Evolutionary conservation across 129 eudicot genomes (phyloP).

Genomic region (Daucus carota): DNA sequence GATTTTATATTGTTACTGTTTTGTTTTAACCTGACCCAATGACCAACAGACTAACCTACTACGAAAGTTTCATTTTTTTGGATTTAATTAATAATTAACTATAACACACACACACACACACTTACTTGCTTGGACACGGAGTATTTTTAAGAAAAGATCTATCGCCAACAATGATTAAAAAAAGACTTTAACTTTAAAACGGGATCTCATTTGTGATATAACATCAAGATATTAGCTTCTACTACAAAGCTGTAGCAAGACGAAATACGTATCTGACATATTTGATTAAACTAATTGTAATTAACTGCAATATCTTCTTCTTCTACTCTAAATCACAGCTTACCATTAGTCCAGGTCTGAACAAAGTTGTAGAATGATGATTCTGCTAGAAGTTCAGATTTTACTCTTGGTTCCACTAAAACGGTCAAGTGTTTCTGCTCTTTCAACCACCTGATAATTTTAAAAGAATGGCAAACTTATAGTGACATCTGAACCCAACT

Average conservation of each 20-base stretch:
- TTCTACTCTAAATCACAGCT: slow-evolving; percentile 15
- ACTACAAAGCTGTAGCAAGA: not conserved
- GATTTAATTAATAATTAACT: no score
- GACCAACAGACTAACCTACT: no score
- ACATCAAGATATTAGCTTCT: no score
- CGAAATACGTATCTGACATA: no score
- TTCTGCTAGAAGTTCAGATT: slow-evolving; percentile 65
- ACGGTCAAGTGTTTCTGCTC: slow-evolving; percentile 57
- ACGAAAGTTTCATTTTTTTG: no score
- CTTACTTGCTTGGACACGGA: no score
- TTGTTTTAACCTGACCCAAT: not conserved
- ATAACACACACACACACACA: no score
- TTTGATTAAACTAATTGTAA: not conserved
- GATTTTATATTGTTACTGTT: not conserved
- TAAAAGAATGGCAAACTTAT: slow-evolving; percentile 10
- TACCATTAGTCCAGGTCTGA: slow-evolving; percentile 81
- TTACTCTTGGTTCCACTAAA: slow-evolving; percentile 85
- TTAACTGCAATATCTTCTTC: not conserved
- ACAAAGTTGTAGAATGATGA: slow-evolving; percentile 73
- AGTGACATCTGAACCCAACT: not conserved
- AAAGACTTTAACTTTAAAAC: not conserved
- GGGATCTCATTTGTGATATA: not conserved
- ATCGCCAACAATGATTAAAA: no score
- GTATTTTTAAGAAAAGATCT: not conserved
- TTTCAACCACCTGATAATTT: slow-evolving; percentile 69